Evolutionary conservation across 176 grass and related monocot species (phyloP), one percentile per base, ranked within the genome.

Genomic region (Oryza nivara): DNA sequence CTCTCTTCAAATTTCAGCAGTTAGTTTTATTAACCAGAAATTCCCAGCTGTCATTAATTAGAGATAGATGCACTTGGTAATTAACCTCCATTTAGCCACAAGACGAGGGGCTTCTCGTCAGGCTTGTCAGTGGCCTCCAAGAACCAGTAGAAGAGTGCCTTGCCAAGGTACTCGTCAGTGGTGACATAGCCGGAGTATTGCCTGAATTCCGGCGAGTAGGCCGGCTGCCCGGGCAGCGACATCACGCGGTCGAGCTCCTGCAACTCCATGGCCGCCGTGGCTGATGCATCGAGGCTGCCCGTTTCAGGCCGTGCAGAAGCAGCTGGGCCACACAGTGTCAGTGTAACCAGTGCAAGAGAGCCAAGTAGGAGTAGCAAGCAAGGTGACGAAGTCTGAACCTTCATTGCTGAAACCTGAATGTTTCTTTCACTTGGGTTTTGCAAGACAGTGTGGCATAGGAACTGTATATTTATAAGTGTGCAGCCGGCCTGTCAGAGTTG

Each of bases 61-160:
- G 51, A 54, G 36, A 17, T 40, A 84, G 34, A 52, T 76, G 5
- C 48, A 72, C 15, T 49, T 12, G 74, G 30, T 17, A 6, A 72
- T 38, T 80, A 52, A 94, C 92, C 89, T 94, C 92, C 92, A 68
- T 94, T 91, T 15, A 94, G 86, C 89, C 92, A 94, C n/a, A 91
- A 25, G 54, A 94, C 60, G 9, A 94, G 83, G 23, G 92, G 92
- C 74, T 87, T 91, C 45, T 88, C 74, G 6, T 82, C 79, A 35
- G 79, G 74, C 47, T 86, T 74, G 64, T 80, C 23, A 46, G 80
- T 80, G 30, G 92, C 86, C 89, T 94, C 92, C 9, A 94, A 77
- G 79, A 94, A 87, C 88, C 89, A 91, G 17, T 94, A 94, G 88
- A 93, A 88, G 36, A 93, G 85, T 11, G 91, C 88, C 82, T 86